Percentiles rank a stretch among this genome's conserved stretches.
Evolutionary conservation across 345 rosid species (phyloP).

Genomic region (Bretschneidera sinensis): DNA sequence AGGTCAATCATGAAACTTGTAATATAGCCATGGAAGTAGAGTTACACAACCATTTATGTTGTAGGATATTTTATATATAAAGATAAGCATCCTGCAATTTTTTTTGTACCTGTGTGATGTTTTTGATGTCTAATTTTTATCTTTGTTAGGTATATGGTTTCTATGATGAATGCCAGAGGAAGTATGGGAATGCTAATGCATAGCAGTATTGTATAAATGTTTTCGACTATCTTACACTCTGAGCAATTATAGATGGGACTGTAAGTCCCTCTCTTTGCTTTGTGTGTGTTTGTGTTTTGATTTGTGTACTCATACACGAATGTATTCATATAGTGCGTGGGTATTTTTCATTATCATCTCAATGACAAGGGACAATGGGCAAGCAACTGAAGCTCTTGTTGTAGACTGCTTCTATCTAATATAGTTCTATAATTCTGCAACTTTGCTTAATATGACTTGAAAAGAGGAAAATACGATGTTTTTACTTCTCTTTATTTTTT

Average conservation of each 20-base stretch:
- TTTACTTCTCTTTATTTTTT: too few relatives aligned
- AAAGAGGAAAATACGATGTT: too few relatives aligned
- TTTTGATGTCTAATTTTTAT: neutral
- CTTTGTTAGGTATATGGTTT: constrained; percentile 84
- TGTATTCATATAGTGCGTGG: neutral
- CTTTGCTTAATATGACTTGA: too few relatives aligned
- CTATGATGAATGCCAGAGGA: constrained; percentile 99
- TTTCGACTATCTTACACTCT: constrained; percentile 94
- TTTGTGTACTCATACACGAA: neutral
- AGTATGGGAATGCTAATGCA: constrained; percentile 99
- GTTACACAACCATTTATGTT: neutral
- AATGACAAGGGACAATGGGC: too few relatives aligned
- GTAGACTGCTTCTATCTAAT: too few relatives aligned
- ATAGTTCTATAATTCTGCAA: too few relatives aligned
- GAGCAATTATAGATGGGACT: constrained; percentile 99
- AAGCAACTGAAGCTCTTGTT: too few relatives aligned
- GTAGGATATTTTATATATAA: neutral
- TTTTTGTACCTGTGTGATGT: neutral
- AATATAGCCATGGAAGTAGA: neutral
- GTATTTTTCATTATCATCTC: too few relatives aligned
- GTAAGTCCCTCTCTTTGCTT: constrained; percentile 36
- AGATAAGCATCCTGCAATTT: neutral
- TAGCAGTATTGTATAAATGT: constrained; percentile 99
- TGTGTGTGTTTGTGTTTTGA: constrained; percentile 5
- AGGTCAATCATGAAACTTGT: neutral